Base-by-base conservation (phyloP, 768 basidiomycete species). In the Auriscalpium microsporum region DNA sequence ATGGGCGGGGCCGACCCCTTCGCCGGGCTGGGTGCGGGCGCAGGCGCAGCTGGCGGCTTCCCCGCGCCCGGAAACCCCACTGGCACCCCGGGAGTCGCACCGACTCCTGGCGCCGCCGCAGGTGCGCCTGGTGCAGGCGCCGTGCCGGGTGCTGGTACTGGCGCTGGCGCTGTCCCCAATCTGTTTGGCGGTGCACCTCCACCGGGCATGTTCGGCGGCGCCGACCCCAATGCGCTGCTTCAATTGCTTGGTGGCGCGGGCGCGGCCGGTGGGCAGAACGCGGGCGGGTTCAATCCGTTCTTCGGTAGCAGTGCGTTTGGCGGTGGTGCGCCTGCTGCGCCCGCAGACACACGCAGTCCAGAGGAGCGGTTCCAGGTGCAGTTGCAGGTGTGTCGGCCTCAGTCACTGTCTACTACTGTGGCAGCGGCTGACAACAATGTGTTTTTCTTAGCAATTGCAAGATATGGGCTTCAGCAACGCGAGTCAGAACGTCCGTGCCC, bases 391-490 rank as follows among this genome's bases (percentile, higher is more conserved):
- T 10, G 77, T 71, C 3, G 16, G 17, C 10, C 44, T 28, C 11
- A 23, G 33, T 11, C 0, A 3, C 52, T 38, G 40, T 63, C 35
- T 28, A 45, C 11, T 19, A 45, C 11, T 17, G 9, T 45, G 38
- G 10, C 13, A n/a, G 0, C 13, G 14, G 14, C 23, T 8, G 16
- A 28, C 48, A 33, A 33, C 51, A 23, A 4, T 33, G 17, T 47
- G 34, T 47, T 23, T n/a, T 17, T n/a, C 34, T 5, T 61, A 92
- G 88, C 92, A 94, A 85, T 69, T 98, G 65, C 86, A 91, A 67
- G 90, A 88, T 57, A 97, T 98, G 95, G 94, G 92, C 1, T 91
- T 98, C 70, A 81, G 78, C 51, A 93, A 95, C 55, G 92, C 92
- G 8, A 68, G 80, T 44, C 90, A 93, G 77, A 98, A 97, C 67